A percentile compares a stretch with the other conserved stretches of the same genome.
Evolutionary conservation across 257 asterid species (phyloP).

Genomic region (Cinchona pubescens): DNA sequence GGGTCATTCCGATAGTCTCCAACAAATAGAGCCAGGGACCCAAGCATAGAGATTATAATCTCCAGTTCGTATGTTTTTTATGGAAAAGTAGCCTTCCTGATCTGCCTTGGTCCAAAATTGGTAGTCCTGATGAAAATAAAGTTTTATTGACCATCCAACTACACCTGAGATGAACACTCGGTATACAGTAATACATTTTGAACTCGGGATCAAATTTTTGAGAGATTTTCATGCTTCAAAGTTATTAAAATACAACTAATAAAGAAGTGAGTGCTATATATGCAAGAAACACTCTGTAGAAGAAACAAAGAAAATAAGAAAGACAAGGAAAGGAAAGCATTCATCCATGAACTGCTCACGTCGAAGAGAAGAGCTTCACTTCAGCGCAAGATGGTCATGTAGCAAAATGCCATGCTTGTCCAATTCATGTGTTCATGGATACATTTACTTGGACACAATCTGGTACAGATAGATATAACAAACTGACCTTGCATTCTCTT

Average conservation of each 20-base stretch:
- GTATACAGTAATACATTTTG: not conserved
- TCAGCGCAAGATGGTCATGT: not conserved
- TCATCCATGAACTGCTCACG: not conserved
- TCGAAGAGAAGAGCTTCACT: not conserved
- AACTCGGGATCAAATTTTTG: not conserved
- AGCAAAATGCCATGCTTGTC: not conserved
- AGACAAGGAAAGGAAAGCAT: not conserved
- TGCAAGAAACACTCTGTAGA: not conserved
- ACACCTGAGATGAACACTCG: not conserved
- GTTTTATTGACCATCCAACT: not conserved
- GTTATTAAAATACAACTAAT: not conserved
- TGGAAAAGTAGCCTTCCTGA: constrained; percentile 48
- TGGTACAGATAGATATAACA: not conserved
- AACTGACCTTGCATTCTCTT: constrained; percentile 72
- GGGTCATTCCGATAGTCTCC: constrained; percentile 53
- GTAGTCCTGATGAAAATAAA: constrained; percentile 46
- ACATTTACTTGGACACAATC: not conserved
- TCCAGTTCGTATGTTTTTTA: constrained; percentile 40
- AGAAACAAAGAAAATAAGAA: not conserved
- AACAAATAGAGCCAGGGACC: constrained; percentile 65
- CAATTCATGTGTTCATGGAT: not conserved
- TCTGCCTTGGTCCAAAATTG: constrained; percentile 67
- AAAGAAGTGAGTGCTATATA: not conserved
- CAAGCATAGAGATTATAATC: constrained; percentile 62
- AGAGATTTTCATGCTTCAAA: not conserved